Conservation (phyloP, 306 rosid species). For the Fragaria ananassa region DNA sequence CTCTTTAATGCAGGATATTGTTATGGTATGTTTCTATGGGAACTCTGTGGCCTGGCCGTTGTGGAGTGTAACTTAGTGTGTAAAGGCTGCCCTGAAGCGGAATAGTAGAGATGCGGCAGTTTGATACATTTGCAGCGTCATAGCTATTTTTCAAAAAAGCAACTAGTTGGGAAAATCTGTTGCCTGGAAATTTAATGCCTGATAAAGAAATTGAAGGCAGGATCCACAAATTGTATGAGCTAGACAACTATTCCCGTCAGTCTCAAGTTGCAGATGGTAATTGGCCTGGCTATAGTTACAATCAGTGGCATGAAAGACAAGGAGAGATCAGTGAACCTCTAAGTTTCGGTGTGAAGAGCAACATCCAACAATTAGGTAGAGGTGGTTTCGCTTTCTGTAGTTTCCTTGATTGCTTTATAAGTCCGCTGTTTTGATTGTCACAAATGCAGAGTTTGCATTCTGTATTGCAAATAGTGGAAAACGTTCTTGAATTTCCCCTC, state of each 20-base stretch:
- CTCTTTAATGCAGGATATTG: constrained; percentile 11
- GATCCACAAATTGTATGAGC: constrained; percentile 31
- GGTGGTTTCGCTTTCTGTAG: background rate
- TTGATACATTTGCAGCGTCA: background rate
- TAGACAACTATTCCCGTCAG: constrained; percentile 28
- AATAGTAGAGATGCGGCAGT: constrained; percentile 4
- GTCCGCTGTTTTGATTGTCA: constrained; percentile 2
- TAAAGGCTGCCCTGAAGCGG: constrained; percentile 3
- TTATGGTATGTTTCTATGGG: background rate
- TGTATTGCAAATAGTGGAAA: background rate
- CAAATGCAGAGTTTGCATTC: constrained; percentile 4
- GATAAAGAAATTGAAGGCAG: constrained; percentile 42
- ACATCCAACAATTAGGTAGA: constrained; percentile 29
- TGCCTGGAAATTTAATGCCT: constrained; percentile 40
- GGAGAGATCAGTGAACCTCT: constrained; percentile 20
- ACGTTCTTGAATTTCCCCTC: background rate
- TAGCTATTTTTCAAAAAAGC: background rate
- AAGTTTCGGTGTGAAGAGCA: constrained; percentile 21
- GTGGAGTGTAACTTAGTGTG: constrained; percentile 1
- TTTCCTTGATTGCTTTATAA: background rate
- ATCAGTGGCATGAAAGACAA: constrained; percentile 32
- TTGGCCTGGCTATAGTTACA: constrained; percentile 28
- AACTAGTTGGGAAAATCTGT: constrained; percentile 21
- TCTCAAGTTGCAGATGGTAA: constrained; percentile 25
- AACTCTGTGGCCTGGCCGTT: constrained; percentile 6